phyloP scores from a whole-genome alignment of 352 stramenopile genomes.

The Pythium plurisporium region DNA sequence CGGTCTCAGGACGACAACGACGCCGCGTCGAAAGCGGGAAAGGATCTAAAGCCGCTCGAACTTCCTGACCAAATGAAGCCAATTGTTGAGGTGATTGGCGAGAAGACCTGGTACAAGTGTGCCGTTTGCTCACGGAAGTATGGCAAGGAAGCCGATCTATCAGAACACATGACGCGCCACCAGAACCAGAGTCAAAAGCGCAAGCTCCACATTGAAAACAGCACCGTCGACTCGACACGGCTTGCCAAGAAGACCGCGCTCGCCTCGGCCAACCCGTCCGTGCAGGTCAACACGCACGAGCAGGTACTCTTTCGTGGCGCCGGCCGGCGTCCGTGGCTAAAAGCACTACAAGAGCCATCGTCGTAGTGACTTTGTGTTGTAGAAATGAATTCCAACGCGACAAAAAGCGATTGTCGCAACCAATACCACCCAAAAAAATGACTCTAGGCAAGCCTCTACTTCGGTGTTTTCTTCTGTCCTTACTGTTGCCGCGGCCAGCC shows the following conservation, averaged over 20 bases:
- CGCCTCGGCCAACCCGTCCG: conserved; percentile 78
- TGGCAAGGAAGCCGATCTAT: conserved; percentile 62
- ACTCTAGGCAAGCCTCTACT: no score
- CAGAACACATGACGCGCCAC: conserved; percentile 80
- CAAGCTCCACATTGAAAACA: conserved; percentile 82
- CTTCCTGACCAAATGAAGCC: conserved; percentile 55
- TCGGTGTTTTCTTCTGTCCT: no score
- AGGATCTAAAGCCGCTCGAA: conserved; percentile 59
- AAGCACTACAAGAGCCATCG: conserved; percentile 51
- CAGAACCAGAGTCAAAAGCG: conserved; percentile 85
- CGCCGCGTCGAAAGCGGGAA: conserved; percentile 27
- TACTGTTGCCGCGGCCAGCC: conserved; percentile 34
- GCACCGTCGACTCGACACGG: conserved; percentile 73
- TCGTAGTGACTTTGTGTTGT: no score
- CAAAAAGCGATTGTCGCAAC: no score
- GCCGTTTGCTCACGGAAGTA: conserved; percentile 77
- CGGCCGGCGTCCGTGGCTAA: conserved; percentile 72
- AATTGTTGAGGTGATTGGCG: conserved; percentile 73
- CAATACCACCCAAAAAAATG: no score
- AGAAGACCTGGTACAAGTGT: conserved; percentile 86
- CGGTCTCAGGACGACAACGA: conserved; percentile 27
- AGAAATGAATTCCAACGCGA: no score
- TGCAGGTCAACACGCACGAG: conserved; percentile 87
- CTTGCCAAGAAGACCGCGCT: conserved; percentile 76
- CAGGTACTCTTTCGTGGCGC: conserved; percentile 76